phyloP scores from a whole-genome alignment of 108 stramenopile genomes.

The Cyclotella sp. region DNA sequence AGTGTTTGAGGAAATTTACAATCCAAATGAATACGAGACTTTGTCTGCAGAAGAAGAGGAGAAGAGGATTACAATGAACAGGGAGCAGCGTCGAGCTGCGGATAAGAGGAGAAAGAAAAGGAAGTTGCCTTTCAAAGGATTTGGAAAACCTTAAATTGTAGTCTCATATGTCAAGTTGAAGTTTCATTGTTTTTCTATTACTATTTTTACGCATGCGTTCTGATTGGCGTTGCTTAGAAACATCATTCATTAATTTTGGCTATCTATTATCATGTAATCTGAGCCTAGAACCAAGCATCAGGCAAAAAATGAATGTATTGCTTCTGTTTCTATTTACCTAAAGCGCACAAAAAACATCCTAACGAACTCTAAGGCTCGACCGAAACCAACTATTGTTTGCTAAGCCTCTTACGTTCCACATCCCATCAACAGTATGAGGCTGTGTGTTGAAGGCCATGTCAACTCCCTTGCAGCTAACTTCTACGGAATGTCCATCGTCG shows the following conservation, averaged over 20 bases:
- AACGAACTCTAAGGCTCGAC: constrained; percentile 17
- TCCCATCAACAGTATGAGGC: constrained; percentile 73
- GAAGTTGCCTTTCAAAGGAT: constrained; percentile 77
- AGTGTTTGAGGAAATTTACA: constrained; percentile 66
- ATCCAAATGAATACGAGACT: constrained; percentile 53
- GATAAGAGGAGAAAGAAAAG: constrained; percentile 66
- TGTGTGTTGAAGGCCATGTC: constrained; percentile 80
- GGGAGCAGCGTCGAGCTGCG: constrained; percentile 80
- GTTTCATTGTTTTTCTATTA: no score
- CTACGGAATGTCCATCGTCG: constrained; percentile 63
- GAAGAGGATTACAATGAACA: constrained; percentile 63
- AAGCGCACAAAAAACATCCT: no score
- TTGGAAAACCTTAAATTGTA: constrained; percentile 43
- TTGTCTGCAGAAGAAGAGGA: constrained; percentile 48
- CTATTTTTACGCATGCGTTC: no score
- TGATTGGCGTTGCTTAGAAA: no score
- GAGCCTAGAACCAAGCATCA: no score
- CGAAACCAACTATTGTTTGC: constrained; percentile 84
- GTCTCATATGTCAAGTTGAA: background rate
- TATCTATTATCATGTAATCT: background rate
- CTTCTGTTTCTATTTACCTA: no score
- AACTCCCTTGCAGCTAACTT: constrained; percentile 80
- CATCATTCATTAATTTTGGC: background rate
- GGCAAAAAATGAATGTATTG: no score
- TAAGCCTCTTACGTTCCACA: constrained; percentile 87